Base-by-base conservation (phyloP, 2,329 filamentous ascomycete genomes). In the Dactylellina parvicollis region DNA sequence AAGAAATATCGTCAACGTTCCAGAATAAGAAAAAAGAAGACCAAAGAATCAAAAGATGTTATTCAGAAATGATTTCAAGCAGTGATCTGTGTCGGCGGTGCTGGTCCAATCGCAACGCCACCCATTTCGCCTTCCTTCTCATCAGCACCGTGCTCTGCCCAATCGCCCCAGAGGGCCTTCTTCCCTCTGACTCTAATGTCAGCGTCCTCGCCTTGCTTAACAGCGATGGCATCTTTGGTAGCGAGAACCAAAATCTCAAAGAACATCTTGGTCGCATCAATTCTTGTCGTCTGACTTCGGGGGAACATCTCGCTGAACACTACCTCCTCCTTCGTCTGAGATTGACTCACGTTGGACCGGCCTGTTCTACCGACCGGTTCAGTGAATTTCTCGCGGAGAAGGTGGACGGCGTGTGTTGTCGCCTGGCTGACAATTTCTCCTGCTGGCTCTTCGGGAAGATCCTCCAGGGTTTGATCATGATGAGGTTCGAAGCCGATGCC, bases 191-290 rank as follows among this genome's bases (percentile, higher is more conserved):
- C 90, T 69, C 89, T 86, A 78, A 99, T 92, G 36, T 75, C 56
- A 4, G 74, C 70, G 12, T 90, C 86, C 1, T 89, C 90, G 54
- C 93, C 93, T 81, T 99, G 95, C 80, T 98, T 94, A 24, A 98
- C 92, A 82, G 96, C 96, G 82, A 99, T 91, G 26, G 95, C 95
- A 80, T 99, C 95, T 83, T 99, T 99, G 42, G 95, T 99, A 3
- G 94, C 95, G 49, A 99, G 85, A 2, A 99, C 95, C 22, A 99
- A 85, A 61, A 95, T 90, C 82, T 99, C 95, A 78, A 99, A 99
- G 83, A 99, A 99, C 92, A 99, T 97, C 85, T 97, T 97, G 44
- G 95, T 99, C 0, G 95, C 95, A 78, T 98, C 95, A 7, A 90
- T 90, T 81, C 92, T 91, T 76, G 86, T 92, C 0, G 94, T 94